phyloP scores from a whole-genome alignment of 768 basidiomycete genomes.

The Hebeloma cylindrosporum region DNA sequence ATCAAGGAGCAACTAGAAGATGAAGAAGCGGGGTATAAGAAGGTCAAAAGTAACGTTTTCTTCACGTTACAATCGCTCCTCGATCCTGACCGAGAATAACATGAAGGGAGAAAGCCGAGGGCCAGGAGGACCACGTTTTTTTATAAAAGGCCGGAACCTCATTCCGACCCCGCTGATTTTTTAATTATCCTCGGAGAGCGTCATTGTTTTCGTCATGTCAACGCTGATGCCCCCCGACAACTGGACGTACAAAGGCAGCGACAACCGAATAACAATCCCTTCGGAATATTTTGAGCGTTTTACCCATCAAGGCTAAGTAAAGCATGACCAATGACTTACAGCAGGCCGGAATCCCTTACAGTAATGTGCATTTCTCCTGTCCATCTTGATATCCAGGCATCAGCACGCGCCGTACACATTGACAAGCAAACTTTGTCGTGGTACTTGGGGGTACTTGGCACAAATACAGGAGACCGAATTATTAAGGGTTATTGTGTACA shows the following conservation, averaged over 20 bases:
- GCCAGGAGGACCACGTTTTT: constrained; percentile 14
- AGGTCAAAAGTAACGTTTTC: constrained; percentile 20
- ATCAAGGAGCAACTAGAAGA: constrained; percentile 20
- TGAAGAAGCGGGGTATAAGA: constrained; percentile 17
- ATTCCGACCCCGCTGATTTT: constrained; percentile 3
- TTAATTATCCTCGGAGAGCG: constrained; percentile 14
- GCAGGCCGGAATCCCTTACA: no score
- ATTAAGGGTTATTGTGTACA: no score
- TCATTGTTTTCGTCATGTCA: constrained; percentile 9
- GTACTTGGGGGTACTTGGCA: no score
- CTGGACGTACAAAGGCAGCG: neutral
- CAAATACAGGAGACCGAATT: no score
- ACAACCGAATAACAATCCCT: neutral
- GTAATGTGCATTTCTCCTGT: no score
- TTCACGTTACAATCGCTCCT: constrained; percentile 22
- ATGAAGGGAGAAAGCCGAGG: constrained; percentile 13
- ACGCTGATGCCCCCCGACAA: neutral
- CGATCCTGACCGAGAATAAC: constrained; percentile 24
- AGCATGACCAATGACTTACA: no score
- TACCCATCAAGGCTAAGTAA: no score
- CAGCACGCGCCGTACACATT: no score
- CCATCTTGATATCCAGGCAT: no score
- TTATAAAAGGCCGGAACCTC: constrained; percentile 5
- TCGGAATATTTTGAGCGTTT: no score
- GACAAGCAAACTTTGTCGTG: no score